Base-by-base conservation (phyloP, 352 stramenopile genomes). In the Pythium aquatile region DNA sequence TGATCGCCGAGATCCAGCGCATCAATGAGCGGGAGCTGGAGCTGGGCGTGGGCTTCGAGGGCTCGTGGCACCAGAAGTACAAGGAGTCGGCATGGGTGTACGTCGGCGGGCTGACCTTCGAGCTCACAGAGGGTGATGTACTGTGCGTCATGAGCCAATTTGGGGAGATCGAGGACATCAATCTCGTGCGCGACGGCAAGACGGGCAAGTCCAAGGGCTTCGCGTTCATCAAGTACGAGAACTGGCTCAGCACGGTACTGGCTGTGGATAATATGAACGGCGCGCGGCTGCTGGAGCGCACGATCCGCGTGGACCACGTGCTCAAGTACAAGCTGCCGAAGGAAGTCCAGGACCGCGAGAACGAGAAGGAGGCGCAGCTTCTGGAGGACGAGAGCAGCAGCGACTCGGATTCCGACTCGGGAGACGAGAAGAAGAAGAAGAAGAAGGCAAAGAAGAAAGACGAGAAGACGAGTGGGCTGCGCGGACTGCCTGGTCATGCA, bases 231-330 rank as follows among this genome's bases (percentile, higher is more conserved):
- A 99, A 99, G 81, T 99, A 98, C 71, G 92, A 98, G 72, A 94
- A 99, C 80, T 88, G 96, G 61, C 66, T 94, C 60, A 98, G 88
- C 62, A 98, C 96, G 20, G 88, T 99, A 29, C 81, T 99, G 67
- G 97, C 97, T 0, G 97, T 99, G 39, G 97, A 99, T 78, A 99
- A 99, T 75, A 88, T 99, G 30, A 98, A 97, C 68, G 93, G 96
- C 48, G 87, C 76, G 35, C 73, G 85, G 64, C 67, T 98, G 58
- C 79, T 99, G 62, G 96, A 97, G 48, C 78, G 96, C 47, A 94
- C 91, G 24, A 72, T 99, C 26, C 83, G 96, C 35, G 94, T 99
- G 42, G 97, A 99, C 85, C 97, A 99, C 78, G 93, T 98, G 46
- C 93, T 99, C 62, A 97, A 98, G 67, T 99, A 99, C 88, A 91